A percentile compares a stretch with the other conserved stretches of the same genome.
Conservation (phyloP, 768 basidiomycete species). For the Coprinellus micaceus region DNA sequence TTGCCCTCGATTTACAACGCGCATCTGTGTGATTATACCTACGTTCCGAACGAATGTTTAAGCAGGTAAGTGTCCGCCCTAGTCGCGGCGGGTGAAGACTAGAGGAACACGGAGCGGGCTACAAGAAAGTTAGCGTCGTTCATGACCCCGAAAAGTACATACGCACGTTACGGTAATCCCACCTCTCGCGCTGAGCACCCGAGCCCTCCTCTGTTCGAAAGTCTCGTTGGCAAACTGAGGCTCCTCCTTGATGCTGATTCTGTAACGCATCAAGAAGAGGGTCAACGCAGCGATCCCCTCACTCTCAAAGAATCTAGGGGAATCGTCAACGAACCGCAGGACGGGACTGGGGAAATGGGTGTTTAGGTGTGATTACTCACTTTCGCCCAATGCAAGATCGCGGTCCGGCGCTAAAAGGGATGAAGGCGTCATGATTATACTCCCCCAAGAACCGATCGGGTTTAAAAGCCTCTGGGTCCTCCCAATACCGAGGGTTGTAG, state of each 20-base stretch:
- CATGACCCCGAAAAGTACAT: background rate
- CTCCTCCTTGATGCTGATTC: constrained; percentile 48
- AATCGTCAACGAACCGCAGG: too few relatives aligned
- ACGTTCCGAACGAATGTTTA: background rate
- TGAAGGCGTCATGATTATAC: constrained; percentile 15
- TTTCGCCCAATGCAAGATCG: constrained; percentile 44
- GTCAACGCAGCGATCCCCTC: constrained; percentile 51
- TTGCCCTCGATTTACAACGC: background rate
- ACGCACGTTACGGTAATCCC: constrained; percentile 47
- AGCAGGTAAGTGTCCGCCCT: background rate
- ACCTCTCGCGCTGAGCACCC: constrained; percentile 33
- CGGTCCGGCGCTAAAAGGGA: constrained; percentile 22
- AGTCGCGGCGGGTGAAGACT: constrained; percentile 12
- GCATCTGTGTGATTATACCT: background rate
- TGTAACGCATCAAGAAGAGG: constrained; percentile 43
- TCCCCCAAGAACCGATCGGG: constrained; percentile 16
- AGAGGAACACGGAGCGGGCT: constrained; percentile 25
- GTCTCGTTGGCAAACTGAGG: constrained; percentile 44
- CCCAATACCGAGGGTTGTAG: constrained; percentile 58
- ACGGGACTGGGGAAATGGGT: background rate
- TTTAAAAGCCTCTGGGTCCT: constrained; percentile 45
- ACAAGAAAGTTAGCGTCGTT: background rate
- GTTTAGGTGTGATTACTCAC: constrained; percentile 23
- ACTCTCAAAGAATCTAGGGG: constrained; percentile 46
- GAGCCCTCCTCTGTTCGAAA: constrained; percentile 41